Percentiles rank a stretch among this genome's conserved stretches.
These are phyloP conservation scores for Orychophragmus violaceus DNA, from an alignment of 345 rosid genomes.

Conservation along the genomic window DNA sequence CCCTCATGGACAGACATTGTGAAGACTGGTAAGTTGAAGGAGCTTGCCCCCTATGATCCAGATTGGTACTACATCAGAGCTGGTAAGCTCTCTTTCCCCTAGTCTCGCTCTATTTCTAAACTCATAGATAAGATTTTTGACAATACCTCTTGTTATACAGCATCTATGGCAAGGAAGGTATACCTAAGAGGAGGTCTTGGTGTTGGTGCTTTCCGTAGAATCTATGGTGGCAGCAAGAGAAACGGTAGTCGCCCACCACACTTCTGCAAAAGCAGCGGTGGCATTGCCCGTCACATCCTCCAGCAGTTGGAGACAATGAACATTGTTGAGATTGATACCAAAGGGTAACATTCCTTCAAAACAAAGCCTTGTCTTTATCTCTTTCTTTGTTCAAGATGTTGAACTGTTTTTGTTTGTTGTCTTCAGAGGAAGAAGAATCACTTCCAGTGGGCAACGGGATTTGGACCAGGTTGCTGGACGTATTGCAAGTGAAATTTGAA, in stretches of 20 bases:
- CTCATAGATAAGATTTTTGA: not conserved
- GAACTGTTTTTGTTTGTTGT: not conserved
- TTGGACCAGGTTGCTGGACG: slow-evolving; percentile 92
- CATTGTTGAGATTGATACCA: slow-evolving; percentile 57
- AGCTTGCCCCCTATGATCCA: slow-evolving; percentile 90
- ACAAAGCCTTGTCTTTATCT: not conserved
- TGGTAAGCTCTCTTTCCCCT: slow-evolving; percentile 29
- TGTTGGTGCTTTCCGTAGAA: slow-evolving; percentile 75
- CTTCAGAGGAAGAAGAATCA: slow-evolving; percentile 74
- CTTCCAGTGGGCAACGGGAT: slow-evolving; percentile 80
- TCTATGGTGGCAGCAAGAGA: slow-evolving; percentile 86
- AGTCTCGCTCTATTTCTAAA: not conserved
- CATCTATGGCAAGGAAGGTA: slow-evolving; percentile 92
- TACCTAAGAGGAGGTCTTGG: slow-evolving; percentile 88
- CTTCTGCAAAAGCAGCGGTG: slow-evolving; percentile 86
- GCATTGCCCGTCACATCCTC: slow-evolving; percentile 78
- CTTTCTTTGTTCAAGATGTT: not conserved
- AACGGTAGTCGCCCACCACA: slow-evolving; percentile 83
- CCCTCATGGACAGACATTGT: slow-evolving; percentile 92
- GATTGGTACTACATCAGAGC: slow-evolving; percentile 88
- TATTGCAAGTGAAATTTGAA: slow-evolving; percentile 48
- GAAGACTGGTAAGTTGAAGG: slow-evolving; percentile 70
- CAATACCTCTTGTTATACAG: slow-evolving; percentile 24
- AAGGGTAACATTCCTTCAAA: slow-evolving; percentile 38
- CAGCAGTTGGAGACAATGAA: slow-evolving; percentile 68